Evolutionary conservation across 192 early-diverging fungal genomes (phyloP), one percentile per base, ranked within the genome.

Genomic region (Coemansia sp.): DNA sequence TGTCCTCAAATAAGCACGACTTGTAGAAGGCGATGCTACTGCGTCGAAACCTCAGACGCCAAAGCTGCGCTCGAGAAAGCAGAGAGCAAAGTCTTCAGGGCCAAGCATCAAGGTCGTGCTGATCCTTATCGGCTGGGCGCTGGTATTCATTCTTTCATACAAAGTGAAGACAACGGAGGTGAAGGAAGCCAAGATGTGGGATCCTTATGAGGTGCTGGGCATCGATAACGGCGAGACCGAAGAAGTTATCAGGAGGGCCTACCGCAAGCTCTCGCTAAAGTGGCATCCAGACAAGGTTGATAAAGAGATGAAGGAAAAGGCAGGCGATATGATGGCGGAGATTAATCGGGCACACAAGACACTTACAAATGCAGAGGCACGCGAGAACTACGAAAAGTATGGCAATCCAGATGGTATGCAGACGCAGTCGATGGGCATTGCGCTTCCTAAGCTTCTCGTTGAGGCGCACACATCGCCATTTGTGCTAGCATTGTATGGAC

Each of bases 361-460:
- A 71, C 81, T 99, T 66, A 99, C 96, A 3, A 90, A 99, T 66
- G 90, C 94, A 16, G 93, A 89, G 56, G 90, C 87, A 21, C 87
- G 90, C 60, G 88, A 91, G 65, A 93, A 91, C 74, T 99, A 89
- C 83, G 94, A 97, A 64, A 93, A 99, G 73, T 95, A 85, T 62
- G 96, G 96, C 56, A 93, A 98, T 74, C 95, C 97, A 18, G 97
- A 99, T 73, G 97, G 97, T 14, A 94, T 92, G 68, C 95, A 97
- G 77, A 88, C 92, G 22, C 87, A 89, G 62, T 83, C 88, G 32
- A 90, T 97, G 86, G 95, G 95, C 47, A 90, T 99, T 71, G 97
- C 97, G 4, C 85, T 99, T 38, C 97, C 97, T 5, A 85, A 85
- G 51, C 91, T 91, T 84, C 78, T 99, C 12, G 92, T 98, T 0